A percentile compares a stretch with the other conserved stretches of the same genome.
Evolutionary conservation across 2,329 filamentous ascomycete species (phyloP).

Genomic region (Talaromyces funiculosus): DNA sequence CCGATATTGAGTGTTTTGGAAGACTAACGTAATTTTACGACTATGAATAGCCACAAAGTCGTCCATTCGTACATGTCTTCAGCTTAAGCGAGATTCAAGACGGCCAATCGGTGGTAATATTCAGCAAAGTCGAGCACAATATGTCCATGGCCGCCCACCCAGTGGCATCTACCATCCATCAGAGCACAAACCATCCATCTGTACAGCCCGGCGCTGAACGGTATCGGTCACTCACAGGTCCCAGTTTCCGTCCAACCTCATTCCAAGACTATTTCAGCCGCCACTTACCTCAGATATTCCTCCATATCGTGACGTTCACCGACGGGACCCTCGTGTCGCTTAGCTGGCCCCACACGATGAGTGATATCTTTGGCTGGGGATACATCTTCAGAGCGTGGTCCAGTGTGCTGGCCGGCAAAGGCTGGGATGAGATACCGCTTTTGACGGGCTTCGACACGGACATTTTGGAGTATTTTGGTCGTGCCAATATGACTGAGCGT

Average conservation of each 20-base stretch:
- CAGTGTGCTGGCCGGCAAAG: not conserved
- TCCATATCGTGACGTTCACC: conserved; percentile 3
- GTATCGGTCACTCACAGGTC: not conserved
- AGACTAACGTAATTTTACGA: not conserved
- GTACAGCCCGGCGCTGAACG: not conserved
- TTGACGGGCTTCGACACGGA: conserved; percentile 1
- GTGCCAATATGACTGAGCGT: not conserved
- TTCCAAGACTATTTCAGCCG: not conserved
- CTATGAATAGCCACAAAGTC: not conserved
- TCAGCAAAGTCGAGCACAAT: not conserved
- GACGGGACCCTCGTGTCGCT: conserved; percentile 2
- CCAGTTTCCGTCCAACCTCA: not conserved
- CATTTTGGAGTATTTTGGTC: not conserved
- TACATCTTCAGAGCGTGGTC: not conserved
- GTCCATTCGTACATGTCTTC: not conserved
- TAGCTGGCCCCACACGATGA: not conserved
- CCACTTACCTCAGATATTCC: not conserved
- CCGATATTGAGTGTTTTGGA: not conserved
- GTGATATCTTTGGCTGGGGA: not conserved
- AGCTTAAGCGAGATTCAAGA: not conserved
- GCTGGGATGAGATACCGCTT: not conserved
- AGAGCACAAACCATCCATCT: not conserved
- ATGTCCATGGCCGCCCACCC: not conserved
- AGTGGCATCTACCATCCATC: not conserved
- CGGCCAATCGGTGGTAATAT: not conserved